Conservation (phyloP, 2,329 filamentous ascomycete genomes). For the Penicillium sp. region DNA sequence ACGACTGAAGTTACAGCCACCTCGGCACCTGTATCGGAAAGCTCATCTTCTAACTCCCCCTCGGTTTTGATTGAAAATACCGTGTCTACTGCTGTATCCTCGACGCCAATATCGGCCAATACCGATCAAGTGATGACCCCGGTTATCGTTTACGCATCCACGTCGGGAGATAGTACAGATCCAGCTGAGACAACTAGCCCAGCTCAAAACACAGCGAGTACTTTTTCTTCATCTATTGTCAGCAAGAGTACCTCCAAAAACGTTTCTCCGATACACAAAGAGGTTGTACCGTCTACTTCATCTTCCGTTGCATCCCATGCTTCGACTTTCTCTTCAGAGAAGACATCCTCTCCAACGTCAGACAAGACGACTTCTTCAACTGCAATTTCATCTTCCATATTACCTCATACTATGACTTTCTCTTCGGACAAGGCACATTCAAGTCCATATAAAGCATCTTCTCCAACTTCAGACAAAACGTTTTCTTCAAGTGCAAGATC, state of each 20-base stretch:
- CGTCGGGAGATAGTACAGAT: background rate
- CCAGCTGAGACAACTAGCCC: background rate
- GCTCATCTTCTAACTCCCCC: background rate
- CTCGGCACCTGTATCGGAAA: background rate
- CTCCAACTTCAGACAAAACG: no score
- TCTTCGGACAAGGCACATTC: background rate
- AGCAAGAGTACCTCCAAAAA: background rate
- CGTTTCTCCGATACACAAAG: background rate
- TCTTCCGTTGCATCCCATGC: background rate
- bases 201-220: background rate
- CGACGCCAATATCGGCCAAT: background rate
- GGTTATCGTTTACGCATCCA: background rate
- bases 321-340: background rate
- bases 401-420: background rate
- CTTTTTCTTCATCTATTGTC: background rate
- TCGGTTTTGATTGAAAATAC: background rate
- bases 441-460: background rate
- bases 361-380: no score
- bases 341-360: background rate
- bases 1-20: background rate
- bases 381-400: no score
- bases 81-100: background rate
- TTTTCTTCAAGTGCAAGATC: no score
- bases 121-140: background rate
- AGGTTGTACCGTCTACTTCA: background rate